Base-by-base conservation (phyloP, 805 yeast genomes). In the Wickerhamomyces pijperi region DNA sequence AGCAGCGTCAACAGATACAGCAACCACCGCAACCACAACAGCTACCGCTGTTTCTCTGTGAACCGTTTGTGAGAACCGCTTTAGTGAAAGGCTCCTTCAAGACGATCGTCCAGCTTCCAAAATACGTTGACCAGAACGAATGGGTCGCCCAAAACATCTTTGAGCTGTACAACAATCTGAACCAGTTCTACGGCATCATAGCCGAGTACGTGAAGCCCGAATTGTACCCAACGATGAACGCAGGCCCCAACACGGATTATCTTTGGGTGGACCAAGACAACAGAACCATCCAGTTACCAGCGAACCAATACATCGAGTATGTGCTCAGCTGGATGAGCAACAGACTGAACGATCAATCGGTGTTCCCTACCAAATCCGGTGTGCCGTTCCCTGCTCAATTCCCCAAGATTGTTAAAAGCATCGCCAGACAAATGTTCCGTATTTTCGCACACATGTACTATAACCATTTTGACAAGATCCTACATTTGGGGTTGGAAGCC, bases 61-160 rank as follows among this genome's bases (percentile, higher is more conserved):
- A 88, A 50, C 97, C 97, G 13, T 92, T 83, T 58, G 92, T 88
- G 5, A 79, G 88, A 45, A 85, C 97, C 0, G 94, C 97, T 0
- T 65, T 92, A 28, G 98, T 94, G 16, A 92, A 90, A 55, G 99
- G 99, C 15, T 83, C 95, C 0, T 92, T 87, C 65, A 87, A 84
- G 54, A 88, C 98, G 1, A 92, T 92, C 47, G 97, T 92, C 1
- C 95, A 85, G 54, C 66, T 86, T 18, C 98, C 99, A 16, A 86
- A 85, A 55, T 90, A 90, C 55, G 97, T 94, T 12, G 97, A 92
- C 53, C 70, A 76, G 43, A 84, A 87, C 40, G 99, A 92, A 58
- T 92, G 99, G 99, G 67, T 92, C 15, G 96, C 97, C 2, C 71
- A 92, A 40, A 92, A 87, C 39, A 77, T 85, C 6, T 88, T 88